Percentiles rank a stretch among this genome's conserved stretches.
Conservation (phyloP, 2,329 filamentous ascomycete species). For the Cladophialophora immunda region DNA sequence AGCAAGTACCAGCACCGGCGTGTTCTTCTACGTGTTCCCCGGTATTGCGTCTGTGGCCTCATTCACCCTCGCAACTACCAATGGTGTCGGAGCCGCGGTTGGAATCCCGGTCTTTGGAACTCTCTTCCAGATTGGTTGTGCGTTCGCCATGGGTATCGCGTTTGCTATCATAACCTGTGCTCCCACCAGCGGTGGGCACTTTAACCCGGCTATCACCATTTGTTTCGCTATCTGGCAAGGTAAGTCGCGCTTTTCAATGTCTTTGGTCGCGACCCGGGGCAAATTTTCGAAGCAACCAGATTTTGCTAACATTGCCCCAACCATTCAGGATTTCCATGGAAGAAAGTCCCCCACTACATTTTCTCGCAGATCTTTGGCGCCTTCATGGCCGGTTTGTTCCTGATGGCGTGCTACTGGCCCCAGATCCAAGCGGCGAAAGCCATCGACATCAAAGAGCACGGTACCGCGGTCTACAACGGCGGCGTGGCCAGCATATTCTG, state of each 20-base stretch:
- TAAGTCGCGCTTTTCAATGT: conserved; percentile 1
- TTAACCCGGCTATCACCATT: conserved; percentile 62
- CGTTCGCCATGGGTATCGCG: conserved; percentile 65
- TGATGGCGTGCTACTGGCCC: conserved; percentile 66
- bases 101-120: conserved; percentile 55
- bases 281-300: not conserved
- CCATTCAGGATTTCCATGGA: conserved; percentile 61
- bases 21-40: conserved; percentile 63
- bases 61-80: conserved; percentile 54
- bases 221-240: conserved; percentile 62
- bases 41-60: conserved; percentile 63
- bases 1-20: conserved; percentile 51
- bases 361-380: conserved; percentile 65
- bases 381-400: conserved; percentile 63
- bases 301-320: not conserved
- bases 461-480: conserved; percentile 55
- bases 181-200: conserved; percentile 63
- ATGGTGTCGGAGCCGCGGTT: conserved; percentile 50
- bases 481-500: conserved; percentile 65
- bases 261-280: not conserved
- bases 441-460: conserved; percentile 49
- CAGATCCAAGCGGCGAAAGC: conserved; percentile 56
- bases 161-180: conserved; percentile 67
- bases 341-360: conserved; percentile 59
- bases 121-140: conserved; percentile 64